Percentiles rank a stretch among this genome's conserved stretches.
phyloP scores from a whole-genome alignment of 345 rosid genomes.

The Populus ilicifolia region DNA sequence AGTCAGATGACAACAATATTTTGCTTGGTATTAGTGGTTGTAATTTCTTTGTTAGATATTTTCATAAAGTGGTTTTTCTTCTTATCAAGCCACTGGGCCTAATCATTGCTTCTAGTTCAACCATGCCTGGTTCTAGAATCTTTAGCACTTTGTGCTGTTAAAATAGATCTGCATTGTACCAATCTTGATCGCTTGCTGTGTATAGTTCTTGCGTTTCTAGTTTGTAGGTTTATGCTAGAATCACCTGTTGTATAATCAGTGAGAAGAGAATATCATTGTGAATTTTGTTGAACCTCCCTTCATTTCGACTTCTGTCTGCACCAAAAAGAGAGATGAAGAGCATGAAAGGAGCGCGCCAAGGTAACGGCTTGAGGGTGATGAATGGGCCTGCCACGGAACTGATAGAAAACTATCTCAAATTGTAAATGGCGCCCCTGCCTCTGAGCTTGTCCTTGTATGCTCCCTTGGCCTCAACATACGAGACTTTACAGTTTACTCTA shows the following conservation, averaged over 20 bases:
- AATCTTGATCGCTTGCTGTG: background rate
- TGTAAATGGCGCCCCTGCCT: background rate
- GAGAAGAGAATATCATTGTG: background rate
- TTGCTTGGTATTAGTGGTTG: constrained; percentile 15
- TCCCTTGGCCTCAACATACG: too few relatives aligned
- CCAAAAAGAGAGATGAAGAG: background rate
- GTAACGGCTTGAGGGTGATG: background rate
- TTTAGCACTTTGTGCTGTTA: background rate
- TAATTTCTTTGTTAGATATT: constrained; percentile 15
- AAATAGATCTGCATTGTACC: background rate
- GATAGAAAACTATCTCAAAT: background rate
- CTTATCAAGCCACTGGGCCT: constrained; percentile 10
- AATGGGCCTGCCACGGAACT: background rate
- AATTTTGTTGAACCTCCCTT: background rate
- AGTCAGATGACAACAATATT: background rate
- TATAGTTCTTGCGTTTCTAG: background rate
- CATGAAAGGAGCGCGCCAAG: background rate
- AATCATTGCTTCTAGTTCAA: background rate
- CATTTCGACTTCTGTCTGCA: background rate
- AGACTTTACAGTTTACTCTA: too few relatives aligned
- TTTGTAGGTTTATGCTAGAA: background rate
- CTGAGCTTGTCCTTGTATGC: too few relatives aligned
- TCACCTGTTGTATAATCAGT: background rate
- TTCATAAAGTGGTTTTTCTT: constrained; percentile 18
- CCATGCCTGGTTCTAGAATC: background rate